Evolutionary conservation across 2,329 filamentous ascomycete species (phyloP).

Genomic region (Aspergillus sp.): DNA sequence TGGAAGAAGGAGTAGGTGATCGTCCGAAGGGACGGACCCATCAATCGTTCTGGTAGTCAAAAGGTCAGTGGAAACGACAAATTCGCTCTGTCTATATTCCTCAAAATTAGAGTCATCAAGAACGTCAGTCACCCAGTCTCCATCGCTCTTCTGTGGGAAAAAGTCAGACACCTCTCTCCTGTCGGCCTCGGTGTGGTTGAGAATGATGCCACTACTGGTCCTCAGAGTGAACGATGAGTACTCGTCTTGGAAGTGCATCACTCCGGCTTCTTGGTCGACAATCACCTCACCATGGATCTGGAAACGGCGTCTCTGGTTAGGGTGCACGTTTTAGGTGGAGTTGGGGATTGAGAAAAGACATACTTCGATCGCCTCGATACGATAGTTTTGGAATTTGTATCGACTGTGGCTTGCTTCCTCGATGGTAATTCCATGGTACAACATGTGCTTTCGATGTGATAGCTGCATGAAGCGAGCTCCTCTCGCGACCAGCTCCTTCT

Average conservation of each 20-base stretch:
- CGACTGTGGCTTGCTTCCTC: background rate
- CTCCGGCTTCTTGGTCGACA: background rate
- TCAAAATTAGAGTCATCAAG: background rate
- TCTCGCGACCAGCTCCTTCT: background rate
- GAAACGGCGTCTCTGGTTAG: background rate
- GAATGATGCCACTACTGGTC: background rate
- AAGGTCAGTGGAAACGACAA: background rate
- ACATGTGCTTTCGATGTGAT: background rate
- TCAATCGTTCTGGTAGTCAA: background rate
- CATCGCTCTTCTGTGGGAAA: background rate
- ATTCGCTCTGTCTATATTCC: background rate
- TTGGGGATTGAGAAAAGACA: background rate
- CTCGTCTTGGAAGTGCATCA: background rate
- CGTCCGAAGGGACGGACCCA: background rate
- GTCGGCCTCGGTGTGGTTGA: background rate
- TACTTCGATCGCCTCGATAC: background rate
- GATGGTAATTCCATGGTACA: background rate
- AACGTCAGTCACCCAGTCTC: background rate
- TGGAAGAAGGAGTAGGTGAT: background rate
- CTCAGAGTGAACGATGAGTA: background rate
- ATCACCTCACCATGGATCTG: background rate
- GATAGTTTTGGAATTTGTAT: background rate
- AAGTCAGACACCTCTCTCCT: background rate
- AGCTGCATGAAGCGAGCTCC: background rate
- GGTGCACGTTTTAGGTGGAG: background rate